These are phyloP conservation scores for Boletus reticulatus DNA, from an alignment of 768 basidiomycete species.

Conservation along the genomic window DNA sequence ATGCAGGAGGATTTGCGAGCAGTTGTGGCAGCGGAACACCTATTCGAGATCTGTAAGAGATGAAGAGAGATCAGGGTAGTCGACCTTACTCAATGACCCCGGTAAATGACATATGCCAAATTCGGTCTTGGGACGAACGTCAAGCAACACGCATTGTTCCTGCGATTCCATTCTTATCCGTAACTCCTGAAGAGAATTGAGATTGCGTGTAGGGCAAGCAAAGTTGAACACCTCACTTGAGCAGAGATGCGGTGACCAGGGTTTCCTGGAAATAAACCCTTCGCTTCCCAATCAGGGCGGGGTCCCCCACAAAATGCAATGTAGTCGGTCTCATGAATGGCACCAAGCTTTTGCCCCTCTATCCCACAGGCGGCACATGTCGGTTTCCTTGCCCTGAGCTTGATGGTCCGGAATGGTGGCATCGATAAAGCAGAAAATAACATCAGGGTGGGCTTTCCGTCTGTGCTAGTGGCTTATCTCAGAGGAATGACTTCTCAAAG, in stretches of 20 bases:
- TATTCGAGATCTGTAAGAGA: slow-evolving; percentile 31
- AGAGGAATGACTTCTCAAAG: not conserved
- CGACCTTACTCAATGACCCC: slow-evolving; percentile 61
- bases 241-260: slow-evolving; percentile 42
- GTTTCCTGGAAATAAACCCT: slow-evolving; percentile 46
- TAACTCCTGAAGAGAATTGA: slow-evolving; percentile 45
- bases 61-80: not conserved
- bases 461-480: slow-evolving; percentile 33
- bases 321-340: slow-evolving; percentile 68
- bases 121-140: slow-evolving; percentile 77
- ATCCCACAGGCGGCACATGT: slow-evolving; percentile 76
- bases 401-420: slow-evolving; percentile 80
- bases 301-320: slow-evolving; percentile 83
- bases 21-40: slow-evolving; percentile 73
- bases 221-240: slow-evolving; percentile 34
- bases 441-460: slow-evolving; percentile 61
- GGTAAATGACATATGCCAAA: slow-evolving; percentile 86
- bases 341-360: slow-evolving; percentile 40
- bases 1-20: slow-evolving; percentile 53
- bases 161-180: slow-evolving; percentile 34
- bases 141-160: slow-evolving; percentile 48
- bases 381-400: slow-evolving; percentile 67
- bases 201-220: not conserved
- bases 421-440: slow-evolving; percentile 69
- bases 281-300: slow-evolving; percentile 60